These are phyloP conservation scores for Cystobasidium ongulense DNA, from an alignment of 768 basidiomycete genomes.

Conservation along the genomic window DNA sequence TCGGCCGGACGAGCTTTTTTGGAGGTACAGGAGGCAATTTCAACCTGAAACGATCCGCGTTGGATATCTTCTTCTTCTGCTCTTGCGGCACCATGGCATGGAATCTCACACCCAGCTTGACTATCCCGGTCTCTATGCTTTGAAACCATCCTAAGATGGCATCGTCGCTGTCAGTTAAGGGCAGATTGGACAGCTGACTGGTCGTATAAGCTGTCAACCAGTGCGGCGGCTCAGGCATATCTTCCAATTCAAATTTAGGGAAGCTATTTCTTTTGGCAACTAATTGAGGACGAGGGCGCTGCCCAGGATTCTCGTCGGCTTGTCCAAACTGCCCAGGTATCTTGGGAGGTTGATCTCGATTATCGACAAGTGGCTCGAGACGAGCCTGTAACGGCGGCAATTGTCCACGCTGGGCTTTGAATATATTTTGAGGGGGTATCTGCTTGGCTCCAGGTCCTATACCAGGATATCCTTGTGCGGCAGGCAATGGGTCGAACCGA, in stretches of 20 bases:
- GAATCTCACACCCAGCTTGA: background rate
- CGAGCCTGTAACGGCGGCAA: too few species aligned
- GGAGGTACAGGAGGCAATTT: slow-evolving; percentile 1
- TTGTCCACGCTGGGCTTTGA: background rate
- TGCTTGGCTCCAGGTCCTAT: background rate
- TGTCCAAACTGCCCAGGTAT: background rate
- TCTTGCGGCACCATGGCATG: background rate
- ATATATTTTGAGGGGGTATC: background rate
- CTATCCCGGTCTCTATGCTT: background rate
- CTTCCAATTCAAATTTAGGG: background rate
- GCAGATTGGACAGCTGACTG: background rate
- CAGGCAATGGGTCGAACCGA: background rate
- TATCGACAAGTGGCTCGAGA: too few species aligned
- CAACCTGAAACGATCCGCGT: slow-evolving; percentile 10
- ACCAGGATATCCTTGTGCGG: background rate
- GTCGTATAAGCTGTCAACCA: background rate
- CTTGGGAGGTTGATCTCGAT: background rate
- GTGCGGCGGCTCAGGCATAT: slow-evolving; percentile 11
- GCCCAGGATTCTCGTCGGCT: background rate
- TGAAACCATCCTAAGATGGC: slow-evolving; percentile 12
- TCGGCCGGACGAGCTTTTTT: background rate
- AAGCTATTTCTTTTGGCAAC: background rate
- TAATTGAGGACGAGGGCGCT: too few species aligned
- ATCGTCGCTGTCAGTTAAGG: background rate
- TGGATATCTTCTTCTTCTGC: slow-evolving; percentile 10